These are phyloP conservation scores for Tilletia horrida DNA, from an alignment of 1,284 basidiomycete species.

Conservation along the genomic window DNA sequence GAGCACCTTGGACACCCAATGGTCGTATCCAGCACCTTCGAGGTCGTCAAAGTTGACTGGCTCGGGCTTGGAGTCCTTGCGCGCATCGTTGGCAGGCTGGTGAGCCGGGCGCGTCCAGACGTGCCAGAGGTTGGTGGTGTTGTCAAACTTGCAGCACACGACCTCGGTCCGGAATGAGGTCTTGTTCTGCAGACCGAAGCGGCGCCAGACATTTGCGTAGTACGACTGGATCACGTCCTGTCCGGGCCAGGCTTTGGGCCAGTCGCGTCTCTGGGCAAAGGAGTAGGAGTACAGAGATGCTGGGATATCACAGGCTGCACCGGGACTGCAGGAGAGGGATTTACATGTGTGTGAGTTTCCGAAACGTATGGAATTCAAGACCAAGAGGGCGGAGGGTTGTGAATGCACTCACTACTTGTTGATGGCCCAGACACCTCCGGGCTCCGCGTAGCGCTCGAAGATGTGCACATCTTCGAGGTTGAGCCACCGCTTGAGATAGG, in stretches of 20 bases:
- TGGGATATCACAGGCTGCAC: constrained; percentile 29
- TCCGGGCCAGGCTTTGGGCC: constrained; percentile 9
- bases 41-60: neutral
- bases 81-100: constrained; percentile 1
- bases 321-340: neutral
- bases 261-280: constrained; percentile 19
- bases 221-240: constrained; percentile 42
- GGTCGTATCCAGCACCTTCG: constrained; percentile 22
- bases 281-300: constrained; percentile 48
- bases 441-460: constrained; percentile 24
- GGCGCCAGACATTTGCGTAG: constrained; percentile 38
- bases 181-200: constrained; percentile 36
- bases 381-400: neutral
- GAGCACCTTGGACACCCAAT: constrained; percentile 50
- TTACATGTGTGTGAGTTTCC: neutral
- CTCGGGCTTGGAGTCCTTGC: constrained; percentile 4
- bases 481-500: constrained; percentile 27
- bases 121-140: constrained; percentile 33
- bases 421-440: constrained; percentile 29
- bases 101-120: constrained; percentile 25
- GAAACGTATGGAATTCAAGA: neutral
- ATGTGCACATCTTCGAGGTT: constrained; percentile 28
- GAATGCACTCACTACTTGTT: constrained; percentile 32
- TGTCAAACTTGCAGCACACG: constrained; percentile 41
- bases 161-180: constrained; percentile 44